Conservation (phyloP, 495 filamentous ascomycete genomes). For the Annulohypoxylon nitens region DNA sequence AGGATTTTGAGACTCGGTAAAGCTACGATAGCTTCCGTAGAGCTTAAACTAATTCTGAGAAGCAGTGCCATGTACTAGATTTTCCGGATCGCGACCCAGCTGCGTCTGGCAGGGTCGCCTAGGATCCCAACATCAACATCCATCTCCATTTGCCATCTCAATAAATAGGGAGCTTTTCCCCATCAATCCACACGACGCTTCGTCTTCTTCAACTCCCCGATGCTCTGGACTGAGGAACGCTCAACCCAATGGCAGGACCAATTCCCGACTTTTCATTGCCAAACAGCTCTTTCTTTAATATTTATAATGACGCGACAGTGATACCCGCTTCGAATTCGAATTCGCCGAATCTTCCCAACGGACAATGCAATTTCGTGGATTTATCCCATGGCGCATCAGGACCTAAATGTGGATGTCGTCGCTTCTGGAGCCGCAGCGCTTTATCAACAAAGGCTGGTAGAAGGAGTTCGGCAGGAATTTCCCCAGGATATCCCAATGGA, state of each 20-base stretch:
- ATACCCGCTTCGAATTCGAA: conserved; percentile 42
- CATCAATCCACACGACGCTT: conserved; percentile 34
- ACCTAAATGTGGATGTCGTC: conserved; percentile 72
- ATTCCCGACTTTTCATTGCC: conserved; percentile 57
- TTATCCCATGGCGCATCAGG: conserved; percentile 57
- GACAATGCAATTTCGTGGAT: conserved; percentile 74
- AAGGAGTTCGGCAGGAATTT: conserved; percentile 46
- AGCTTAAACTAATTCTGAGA: conserved; percentile 49
- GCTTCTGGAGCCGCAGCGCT: conserved; percentile 70
- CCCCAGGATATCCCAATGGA: conserved; percentile 47
- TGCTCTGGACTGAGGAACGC: conserved; percentile 45
- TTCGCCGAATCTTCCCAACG: conserved; percentile 60
- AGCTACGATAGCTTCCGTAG: conserved; percentile 36
- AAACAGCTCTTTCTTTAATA: conserved; percentile 63
- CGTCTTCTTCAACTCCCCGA: conserved; percentile 42
- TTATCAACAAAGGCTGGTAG: conserved; percentile 37
- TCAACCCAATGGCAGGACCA: conserved; percentile 64
- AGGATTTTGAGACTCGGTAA: conserved; percentile 46
- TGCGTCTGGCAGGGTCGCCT: conserved; percentile 49
- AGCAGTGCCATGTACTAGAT: conserved; percentile 62
- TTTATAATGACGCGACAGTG: conserved; percentile 60
- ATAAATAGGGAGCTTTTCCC: conserved; percentile 48
- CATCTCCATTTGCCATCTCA: conserved; percentile 39
- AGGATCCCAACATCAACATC: conserved; percentile 28
- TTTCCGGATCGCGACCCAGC: conserved; percentile 58